Percentiles rank a stretch among this genome's conserved stretches.
These are phyloP conservation scores for Cydonia oblonga DNA, from an alignment of 331 rosid species.

Conservation along the genomic window DNA sequence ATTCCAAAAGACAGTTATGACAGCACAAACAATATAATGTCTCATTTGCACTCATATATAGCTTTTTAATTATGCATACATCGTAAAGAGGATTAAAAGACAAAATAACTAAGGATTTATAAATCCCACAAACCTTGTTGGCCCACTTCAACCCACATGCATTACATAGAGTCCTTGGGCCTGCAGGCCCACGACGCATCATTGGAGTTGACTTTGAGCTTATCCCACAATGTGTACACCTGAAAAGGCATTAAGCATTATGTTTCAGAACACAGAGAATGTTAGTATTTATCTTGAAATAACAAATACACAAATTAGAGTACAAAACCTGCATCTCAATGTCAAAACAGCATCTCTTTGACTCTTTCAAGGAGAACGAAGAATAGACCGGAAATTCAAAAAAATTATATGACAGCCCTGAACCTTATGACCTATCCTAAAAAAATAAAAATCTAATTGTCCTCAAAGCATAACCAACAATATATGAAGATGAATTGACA, in stretches of 20 bases:
- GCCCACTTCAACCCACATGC: slow-evolving; percentile 59
- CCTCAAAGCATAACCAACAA: not conserved
- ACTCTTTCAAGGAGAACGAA: too few species aligned
- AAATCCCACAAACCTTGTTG: slow-evolving; percentile 34
- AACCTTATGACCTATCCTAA: too few species aligned
- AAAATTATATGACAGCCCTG: too few species aligned
- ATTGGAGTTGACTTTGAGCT: slow-evolving; percentile 47
- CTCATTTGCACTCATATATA: not conserved
- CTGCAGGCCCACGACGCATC: slow-evolving; percentile 56
- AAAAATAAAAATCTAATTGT: not conserved
- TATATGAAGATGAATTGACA: not conserved
- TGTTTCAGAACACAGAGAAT: not conserved
- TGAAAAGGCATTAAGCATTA: slow-evolving; percentile 4
- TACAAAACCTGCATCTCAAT: too few species aligned
- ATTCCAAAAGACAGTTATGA: not conserved
- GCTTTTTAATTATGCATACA: not conserved
- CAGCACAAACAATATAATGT: not conserved
- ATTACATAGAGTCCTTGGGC: slow-evolving; percentile 45
- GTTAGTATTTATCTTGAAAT: not conserved
- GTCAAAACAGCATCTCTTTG: too few species aligned
- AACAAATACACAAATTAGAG: not conserved
- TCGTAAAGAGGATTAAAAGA: not conserved
- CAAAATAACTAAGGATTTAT: not conserved
- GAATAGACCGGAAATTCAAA: too few species aligned
- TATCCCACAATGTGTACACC: slow-evolving; percentile 48